phyloP scores from a whole-genome alignment of 345 rosid genomes.

The Boechera divaricarpa region DNA sequence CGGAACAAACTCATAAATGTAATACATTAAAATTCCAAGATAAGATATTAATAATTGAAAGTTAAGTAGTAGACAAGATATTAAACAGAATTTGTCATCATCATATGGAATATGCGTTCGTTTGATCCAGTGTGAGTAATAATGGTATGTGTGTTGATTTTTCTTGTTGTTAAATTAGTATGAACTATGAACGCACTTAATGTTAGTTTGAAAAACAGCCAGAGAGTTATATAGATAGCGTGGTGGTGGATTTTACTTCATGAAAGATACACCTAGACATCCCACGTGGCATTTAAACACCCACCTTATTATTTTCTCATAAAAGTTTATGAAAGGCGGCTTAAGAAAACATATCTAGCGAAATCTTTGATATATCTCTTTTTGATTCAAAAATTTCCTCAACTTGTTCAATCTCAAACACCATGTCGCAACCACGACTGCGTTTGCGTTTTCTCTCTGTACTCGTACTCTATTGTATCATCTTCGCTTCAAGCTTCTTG shows the following conservation, averaged over 20 bases:
- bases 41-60: not conserved
- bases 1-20: slow-evolving; percentile 34
- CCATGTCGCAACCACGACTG: not conserved
- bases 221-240: not conserved
- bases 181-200: not conserved
- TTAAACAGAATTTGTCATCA: not conserved
- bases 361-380: not conserved
- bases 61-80: not conserved
- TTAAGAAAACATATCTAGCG: too few relatives aligned
- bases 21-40: not conserved
- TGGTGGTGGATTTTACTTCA: not conserved
- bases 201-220: too few relatives aligned
- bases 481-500: slow-evolving; percentile 9
- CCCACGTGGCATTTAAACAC: not conserved
- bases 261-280: not conserved
- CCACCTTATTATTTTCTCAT: not conserved
- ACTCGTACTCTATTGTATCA: not conserved
- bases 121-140: not conserved
- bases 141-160: not conserved
- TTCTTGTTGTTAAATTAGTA: not conserved
- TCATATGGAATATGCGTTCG: not conserved
- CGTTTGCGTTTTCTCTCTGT: too few relatives aligned
- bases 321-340: too few relatives aligned
- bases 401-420: not conserved
- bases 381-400: slow-evolving; percentile 1